Evolutionary conservation across 306 rosid genomes (phyloP), one percentile per base, ranked within the genome.

Genomic region (Heteromeles arbutifolia): DNA sequence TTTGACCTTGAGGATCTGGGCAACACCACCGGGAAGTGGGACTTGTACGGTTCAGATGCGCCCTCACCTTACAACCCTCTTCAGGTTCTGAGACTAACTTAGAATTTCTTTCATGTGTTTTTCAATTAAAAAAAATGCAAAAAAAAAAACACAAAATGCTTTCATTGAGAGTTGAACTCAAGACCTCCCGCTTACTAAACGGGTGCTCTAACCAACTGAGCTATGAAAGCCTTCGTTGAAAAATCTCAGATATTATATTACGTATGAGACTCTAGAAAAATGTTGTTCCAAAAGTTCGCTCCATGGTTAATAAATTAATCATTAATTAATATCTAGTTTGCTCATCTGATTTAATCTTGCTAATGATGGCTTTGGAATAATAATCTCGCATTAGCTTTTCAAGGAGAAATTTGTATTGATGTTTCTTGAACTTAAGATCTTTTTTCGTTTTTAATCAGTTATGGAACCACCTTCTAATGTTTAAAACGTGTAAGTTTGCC

Each of bases 11-110:
- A 91, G 88, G 98, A 94, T 81, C 57, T 94, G 45, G 95, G 97
- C 17, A 91, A 94, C 96, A 94, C 98, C 19, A 91, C 98, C 2
- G 98, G 98, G 26, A 97, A 94, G 69, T 94, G 98, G 98, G 98
- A 94, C 70, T 85, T 94, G 89, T 94, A 93, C 77, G 98, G 98
- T 4, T 92, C 97, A 18, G 98, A 94, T 92, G 95, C 95, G 5
- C 96, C 97, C 43, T 91, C 97, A 21, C 98, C 98, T 4, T 94
- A 94, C 91, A 94, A 92, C 84, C 8, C 93, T 86, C 98, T 94
- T 84, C 98, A 94, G 98, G 97, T 91, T 74, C 56, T 17, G 31
- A 52, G 14, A 28, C 66, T 8, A 12, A 59, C 9, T 24, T 24
- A 3, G 11, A 57, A n/a, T 21, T 56, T 58, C 67, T 37, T 22